Evolutionary conservation across 1,139 yeast genomes (phyloP), one percentile per base, ranked within the genome.

Genomic region (Meyerozyma smithsonii): DNA sequence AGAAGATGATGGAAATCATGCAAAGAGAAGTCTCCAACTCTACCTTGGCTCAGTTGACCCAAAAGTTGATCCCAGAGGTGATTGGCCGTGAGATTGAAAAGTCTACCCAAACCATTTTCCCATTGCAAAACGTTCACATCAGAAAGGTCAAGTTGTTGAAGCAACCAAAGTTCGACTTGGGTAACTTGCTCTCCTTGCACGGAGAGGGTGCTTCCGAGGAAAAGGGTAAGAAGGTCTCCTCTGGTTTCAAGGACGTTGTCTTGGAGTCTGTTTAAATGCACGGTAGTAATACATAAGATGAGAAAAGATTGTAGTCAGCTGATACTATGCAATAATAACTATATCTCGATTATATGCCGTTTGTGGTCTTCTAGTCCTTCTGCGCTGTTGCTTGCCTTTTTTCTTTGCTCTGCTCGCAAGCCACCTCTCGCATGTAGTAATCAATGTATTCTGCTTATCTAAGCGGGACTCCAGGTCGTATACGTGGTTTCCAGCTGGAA

Each of bases 131-230:
- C 76, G 90, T 85, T 62, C 88, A 84, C 81, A 81, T 86, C 67
- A 85, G 94, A 78, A 85, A 85, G 79, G 94, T 86, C 60, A 85
- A 85, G 79, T 78, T 85, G 69, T 82, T 85, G 73, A 85, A 85
- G 75, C 89, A 83, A 74, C 95, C 95, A 67, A 84, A 84, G 77
- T 83, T 84, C 74, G 95, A 85, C 72, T 79, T 86, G 66, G 94
- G 94, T 74, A 72, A 88, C 62, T 79, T 86, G 67, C 76, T 86
- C 68, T 81, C 95, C 61, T 81, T 86, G 66, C 96, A 86, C 81
- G 95, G 95, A 71, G 95, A 85, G 76, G 83, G 79, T 62, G 69
- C 86, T 51, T 42, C 76, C 56, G 92, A 85, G 66, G 92, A 85
- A 67, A 81, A 86, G 72, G 95, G 95, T 65, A 84, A 86, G 84